Evolutionary conservation across 768 basidiomycete species (phyloP).

Genomic region (Gloeopeniophorella convolvens): DNA sequence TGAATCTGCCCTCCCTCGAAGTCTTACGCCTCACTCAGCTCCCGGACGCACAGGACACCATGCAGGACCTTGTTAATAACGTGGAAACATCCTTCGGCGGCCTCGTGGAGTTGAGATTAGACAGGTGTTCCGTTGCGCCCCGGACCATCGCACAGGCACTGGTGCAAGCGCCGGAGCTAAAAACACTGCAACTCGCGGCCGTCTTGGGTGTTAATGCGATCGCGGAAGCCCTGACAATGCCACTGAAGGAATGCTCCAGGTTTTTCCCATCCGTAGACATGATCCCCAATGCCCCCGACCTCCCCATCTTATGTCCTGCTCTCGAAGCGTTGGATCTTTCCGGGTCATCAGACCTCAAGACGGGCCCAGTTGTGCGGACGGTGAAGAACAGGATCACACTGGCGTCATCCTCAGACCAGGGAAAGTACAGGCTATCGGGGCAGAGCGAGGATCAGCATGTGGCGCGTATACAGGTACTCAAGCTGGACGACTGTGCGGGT

Average conservation of each 20-base stretch:
- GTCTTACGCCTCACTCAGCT: conserved; percentile 1
- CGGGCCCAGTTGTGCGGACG: conserved; percentile 17
- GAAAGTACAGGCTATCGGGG: conserved; percentile 2
- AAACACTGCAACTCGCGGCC: conserved; percentile 5
- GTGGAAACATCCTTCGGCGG: conserved; percentile 11
- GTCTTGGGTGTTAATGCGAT: neutral
- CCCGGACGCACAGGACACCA: neutral
- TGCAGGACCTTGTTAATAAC: conserved; percentile 1
- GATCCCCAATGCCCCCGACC: neutral
- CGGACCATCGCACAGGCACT: neutral
- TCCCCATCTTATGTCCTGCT: conserved; percentile 17
- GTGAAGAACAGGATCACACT: conserved; percentile 13
- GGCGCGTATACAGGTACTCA: conserved; percentile 6
- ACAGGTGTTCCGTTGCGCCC: neutral
- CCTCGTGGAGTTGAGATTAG: conserved; percentile 13
- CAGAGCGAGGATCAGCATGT: conserved; percentile 2
- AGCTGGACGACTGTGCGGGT: conserved; percentile 13
- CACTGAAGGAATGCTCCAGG: neutral
- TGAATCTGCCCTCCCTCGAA: conserved; percentile 15
- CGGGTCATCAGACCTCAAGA: conserved; percentile 2
- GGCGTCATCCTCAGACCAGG: neutral
- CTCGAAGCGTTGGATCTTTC: conserved; percentile 15
- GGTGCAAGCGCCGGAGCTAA: neutral
- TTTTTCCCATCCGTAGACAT: neutral
- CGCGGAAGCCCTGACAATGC: conserved; percentile 2